Evolutionary conservation across 1,284 basidiomycete species (phyloP), one percentile per base, ranked within the genome.

Genomic region (Fomitopsis schrenkii): DNA sequence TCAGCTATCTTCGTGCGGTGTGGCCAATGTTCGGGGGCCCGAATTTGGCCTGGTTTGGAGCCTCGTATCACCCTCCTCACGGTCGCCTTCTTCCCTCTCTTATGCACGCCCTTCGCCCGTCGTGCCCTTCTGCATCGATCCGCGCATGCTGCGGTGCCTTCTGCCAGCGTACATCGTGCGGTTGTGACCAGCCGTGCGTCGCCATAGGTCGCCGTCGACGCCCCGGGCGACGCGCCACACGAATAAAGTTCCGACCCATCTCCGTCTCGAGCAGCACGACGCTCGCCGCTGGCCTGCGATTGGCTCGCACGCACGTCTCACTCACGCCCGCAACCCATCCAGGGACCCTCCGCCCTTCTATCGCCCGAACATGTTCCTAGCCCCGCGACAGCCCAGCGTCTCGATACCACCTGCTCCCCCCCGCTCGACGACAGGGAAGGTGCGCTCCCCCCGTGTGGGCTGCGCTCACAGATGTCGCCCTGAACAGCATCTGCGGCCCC

Each of bases 231-330:
- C 36, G 52, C 52, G 52, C 52, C 52, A 54, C 52, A 54, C 19
- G n/a, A 54, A 40, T 54, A 36, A 38, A 54, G 52, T 54, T 40
- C 52, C 52, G 52, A 15, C 50, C 36, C 52, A 54, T 54, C 52
- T 54, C 52, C 52, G 52, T 54, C 52, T 54, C 50, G 52, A 54
- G 52, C 52, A 54, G 7, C 22, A 19, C 22, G 36, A 54, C 52
- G 52, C 52, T 30, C 30, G 35, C 50, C n/a, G 30, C 50, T 17
- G 7, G 35, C 50, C 12, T 14, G 36, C 35, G 35, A 54, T 54
- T 54, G 52, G 52, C 52, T 54, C 12, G 28, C 6, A 5, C 17
- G 15, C 33, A n/a, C 30, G 50, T 9, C 17, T 5, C 33, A 14
- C n/a, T 17, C 52, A 54, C 35, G 36, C 28, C 35, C 52, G 35